These are phyloP conservation scores for Prototheca cutis DNA, from an alignment of 163 green algal species.

Conservation along the genomic window DNA sequence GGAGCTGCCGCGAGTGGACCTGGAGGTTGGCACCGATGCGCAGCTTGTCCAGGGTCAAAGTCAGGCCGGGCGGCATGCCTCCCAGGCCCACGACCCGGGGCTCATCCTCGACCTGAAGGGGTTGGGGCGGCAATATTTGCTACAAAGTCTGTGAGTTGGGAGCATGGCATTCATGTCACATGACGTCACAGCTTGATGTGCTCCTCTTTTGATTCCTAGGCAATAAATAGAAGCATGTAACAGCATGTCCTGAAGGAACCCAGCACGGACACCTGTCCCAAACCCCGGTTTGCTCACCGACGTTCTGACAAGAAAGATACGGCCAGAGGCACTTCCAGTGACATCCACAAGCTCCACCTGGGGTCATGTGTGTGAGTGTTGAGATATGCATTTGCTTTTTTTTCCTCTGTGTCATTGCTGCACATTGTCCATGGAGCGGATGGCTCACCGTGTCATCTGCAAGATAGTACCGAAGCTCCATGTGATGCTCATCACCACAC, in stretches of 20 bases:
- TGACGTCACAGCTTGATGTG: too few relatives aligned
- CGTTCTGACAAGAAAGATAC: background rate
- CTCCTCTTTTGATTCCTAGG: too few relatives aligned
- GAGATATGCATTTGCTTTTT: background rate
- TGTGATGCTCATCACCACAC: constrained; percentile 28
- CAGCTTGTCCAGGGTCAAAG: background rate
- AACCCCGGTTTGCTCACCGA: too few relatives aligned
- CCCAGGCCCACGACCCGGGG: background rate
- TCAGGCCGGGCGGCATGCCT: background rate
- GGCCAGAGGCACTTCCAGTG: background rate
- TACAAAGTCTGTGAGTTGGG: background rate
- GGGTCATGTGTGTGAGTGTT: too few relatives aligned
- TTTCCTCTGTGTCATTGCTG: background rate
- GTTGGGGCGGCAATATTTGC: background rate
- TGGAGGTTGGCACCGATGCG: background rate
- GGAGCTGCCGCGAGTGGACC: background rate
- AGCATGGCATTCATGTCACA: background rate
- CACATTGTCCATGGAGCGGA: background rate
- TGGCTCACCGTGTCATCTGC: constrained; percentile 75
- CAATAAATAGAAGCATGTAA: too few relatives aligned
- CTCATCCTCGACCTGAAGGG: background rate
- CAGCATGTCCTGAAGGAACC: too few relatives aligned
- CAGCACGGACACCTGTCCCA: too few relatives aligned
- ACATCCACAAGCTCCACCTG: background rate
- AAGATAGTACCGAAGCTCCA: constrained; percentile 82